A percentile compares a stretch with the other conserved stretches of the same genome.
These are phyloP conservation scores for Pestalotiopsis sp. DNA, from an alignment of 2,329 filamentous ascomycete species.

Conservation along the genomic window DNA sequence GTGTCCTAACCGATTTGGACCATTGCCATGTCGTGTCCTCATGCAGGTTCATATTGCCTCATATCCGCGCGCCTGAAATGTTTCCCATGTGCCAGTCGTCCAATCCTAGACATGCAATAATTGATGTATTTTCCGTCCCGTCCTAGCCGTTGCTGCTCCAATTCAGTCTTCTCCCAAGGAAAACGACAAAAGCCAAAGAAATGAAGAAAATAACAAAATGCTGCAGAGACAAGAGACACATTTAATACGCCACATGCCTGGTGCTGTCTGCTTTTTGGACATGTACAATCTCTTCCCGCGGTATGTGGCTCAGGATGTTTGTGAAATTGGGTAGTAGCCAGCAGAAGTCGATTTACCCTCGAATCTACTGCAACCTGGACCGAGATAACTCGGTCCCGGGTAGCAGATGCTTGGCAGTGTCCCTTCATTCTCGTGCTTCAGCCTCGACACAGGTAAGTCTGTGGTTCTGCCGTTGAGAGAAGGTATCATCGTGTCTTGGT, in stretches of 20 bases:
- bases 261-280: neutral
- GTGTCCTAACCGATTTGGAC: neutral
- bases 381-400: conserved; percentile 38
- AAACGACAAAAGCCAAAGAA: neutral
- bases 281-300: neutral
- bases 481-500: conserved; percentile 28
- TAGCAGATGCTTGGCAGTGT: conserved; percentile 49
- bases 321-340: conserved; percentile 55
- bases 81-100: neutral
- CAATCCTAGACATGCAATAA: neutral
- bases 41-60: neutral
- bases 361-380: conserved; percentile 48
- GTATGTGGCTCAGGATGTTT: conserved; percentile 40
- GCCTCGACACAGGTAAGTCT: conserved; percentile 37
- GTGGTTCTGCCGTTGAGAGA: conserved; percentile 29
- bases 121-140: neutral
- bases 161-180: neutral
- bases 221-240: neutral
- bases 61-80: neutral
- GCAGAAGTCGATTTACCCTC: conserved; percentile 52
- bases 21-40: neutral
- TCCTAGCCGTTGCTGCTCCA: neutral
- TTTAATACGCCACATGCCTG: neutral
- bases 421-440: conserved; percentile 51
- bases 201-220: neutral